Conservation (phyloP, 768 basidiomycete genomes). For the Mycena chlorophos region DNA sequence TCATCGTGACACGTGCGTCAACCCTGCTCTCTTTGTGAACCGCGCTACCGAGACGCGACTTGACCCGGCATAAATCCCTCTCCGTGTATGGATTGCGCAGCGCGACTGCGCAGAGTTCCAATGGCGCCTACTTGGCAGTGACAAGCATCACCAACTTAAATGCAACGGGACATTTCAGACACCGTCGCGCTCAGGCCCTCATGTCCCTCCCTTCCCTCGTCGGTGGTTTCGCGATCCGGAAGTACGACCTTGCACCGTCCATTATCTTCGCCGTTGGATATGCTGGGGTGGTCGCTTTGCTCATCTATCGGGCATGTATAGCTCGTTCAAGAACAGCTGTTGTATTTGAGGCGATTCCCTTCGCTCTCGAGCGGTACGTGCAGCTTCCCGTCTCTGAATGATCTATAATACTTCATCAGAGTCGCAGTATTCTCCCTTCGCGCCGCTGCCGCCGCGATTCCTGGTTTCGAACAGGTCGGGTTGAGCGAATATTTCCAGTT, state of each 20-base stretch:
- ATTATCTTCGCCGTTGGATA: conserved; percentile 12
- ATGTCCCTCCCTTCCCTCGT: conserved; percentile 18
- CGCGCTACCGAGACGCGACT: neutral
- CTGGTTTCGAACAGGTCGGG: neutral
- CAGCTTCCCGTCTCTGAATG: neutral
- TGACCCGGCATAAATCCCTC: neutral
- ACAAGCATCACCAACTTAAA: neutral
- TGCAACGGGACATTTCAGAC: neutral
- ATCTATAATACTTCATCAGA: neutral
- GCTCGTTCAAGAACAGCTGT: conserved; percentile 1
- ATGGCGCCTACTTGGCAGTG: neutral
- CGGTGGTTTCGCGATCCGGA: conserved; percentile 12
- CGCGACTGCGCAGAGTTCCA: neutral
- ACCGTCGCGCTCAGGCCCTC: neutral
- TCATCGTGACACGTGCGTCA: neutral
- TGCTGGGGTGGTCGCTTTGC: conserved; percentile 8
- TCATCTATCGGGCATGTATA: conserved; percentile 5
- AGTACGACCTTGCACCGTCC: conserved; percentile 9
- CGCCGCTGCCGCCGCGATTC: neutral
- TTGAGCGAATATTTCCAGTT: neutral
- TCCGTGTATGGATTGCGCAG: neutral
- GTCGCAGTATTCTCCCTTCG: neutral
- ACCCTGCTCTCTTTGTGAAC: neutral
- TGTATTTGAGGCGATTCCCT: conserved; percentile 2
- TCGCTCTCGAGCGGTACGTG: conserved; percentile 12